These are phyloP conservation scores for Cajanus cajan DNA, from an alignment of 306 rosid species.

Conservation along the genomic window DNA sequence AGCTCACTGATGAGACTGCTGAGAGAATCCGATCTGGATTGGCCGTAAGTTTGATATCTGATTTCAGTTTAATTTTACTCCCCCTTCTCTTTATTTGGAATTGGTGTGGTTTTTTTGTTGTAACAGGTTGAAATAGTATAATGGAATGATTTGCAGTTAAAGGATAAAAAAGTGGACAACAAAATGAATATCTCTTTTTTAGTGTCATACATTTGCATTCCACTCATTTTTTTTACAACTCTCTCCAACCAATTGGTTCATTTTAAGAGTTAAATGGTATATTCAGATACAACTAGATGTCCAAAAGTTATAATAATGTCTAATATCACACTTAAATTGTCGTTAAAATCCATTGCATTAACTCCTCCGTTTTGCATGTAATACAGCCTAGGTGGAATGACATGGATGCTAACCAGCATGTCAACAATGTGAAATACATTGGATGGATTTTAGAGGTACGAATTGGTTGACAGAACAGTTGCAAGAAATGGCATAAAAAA, in stretches of 20 bases:
- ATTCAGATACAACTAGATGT: too few species aligned
- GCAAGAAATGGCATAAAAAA: background rate
- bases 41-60: slow-evolving; percentile 54
- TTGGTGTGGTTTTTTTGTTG: too few species aligned
- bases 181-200: too few species aligned
- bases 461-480: background rate
- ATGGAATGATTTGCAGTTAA: too few species aligned
- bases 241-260: too few species aligned
- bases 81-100: background rate
- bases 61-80: background rate
- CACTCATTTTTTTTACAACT: too few species aligned
- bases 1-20: slow-evolving; percentile 67
- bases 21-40: slow-evolving; percentile 70
- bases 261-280: too few species aligned
- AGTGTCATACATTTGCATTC: too few species aligned
- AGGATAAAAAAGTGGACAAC: too few species aligned
- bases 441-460: slow-evolving; percentile 96
- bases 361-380: background rate
- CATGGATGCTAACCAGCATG: slow-evolving; percentile 97
- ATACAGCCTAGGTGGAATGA: slow-evolving; percentile 95
- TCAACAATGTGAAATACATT: slow-evolving; percentile 90
- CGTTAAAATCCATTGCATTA: background rate
- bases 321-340: background rate
- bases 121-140: too few species aligned
- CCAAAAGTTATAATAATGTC: background rate